Base-by-base conservation (phyloP, 805 yeast species). In the Cyberlindnera galapagoensis region DNA sequence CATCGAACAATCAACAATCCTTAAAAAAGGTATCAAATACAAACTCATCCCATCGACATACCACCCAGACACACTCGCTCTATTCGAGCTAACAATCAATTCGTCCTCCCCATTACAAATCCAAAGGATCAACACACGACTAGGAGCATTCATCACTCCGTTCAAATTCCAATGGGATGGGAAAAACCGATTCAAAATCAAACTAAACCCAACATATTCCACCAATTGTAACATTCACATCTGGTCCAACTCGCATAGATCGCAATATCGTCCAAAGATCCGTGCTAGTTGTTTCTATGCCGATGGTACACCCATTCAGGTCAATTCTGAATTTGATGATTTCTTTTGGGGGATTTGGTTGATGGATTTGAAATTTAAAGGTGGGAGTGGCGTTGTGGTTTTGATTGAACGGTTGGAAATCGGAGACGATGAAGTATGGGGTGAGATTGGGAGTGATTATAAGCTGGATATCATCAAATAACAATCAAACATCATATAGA, bases 321-420 rank as follows among this genome's bases (percentile, higher is more conserved):
- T 63, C 13, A 63, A 60, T 32, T 57, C 57, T 10, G 39, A 47
- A n/a, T 70, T 72, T 65, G 56, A 55, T 34, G 65, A 63, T 35
- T 53, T 59, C 15, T 39, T 67, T 7, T 65, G 64, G 45, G 77
- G 77, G 0, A 47, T 65, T 4, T 69, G 63, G 54, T 8, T 46
- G 5, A 27, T 34, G 2, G 19, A 35, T n/a, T 21, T 42, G 1
- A 10, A 5, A 1, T 32, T 50, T 3, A 17, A 15, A 3, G 26
- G 58, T 4, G 46, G 47, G 1, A 37, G 34, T 3, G 64, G 58
- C 0, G 40, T 67, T 34, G 52, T 67, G 4, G 36, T 71, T 7
- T 46, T 71, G 15, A 50, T 68, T n/a, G 77, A 71, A 41, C 44
- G 77, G 24, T 66, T 71, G 36, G 77, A 71, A 38, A 43, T 49